A percentile compares a stretch with the other conserved stretches of the same genome.
These are phyloP conservation scores for Hypomyces rosellus DNA, from an alignment of 2,329 filamentous ascomycete species.

Conservation along the genomic window DNA sequence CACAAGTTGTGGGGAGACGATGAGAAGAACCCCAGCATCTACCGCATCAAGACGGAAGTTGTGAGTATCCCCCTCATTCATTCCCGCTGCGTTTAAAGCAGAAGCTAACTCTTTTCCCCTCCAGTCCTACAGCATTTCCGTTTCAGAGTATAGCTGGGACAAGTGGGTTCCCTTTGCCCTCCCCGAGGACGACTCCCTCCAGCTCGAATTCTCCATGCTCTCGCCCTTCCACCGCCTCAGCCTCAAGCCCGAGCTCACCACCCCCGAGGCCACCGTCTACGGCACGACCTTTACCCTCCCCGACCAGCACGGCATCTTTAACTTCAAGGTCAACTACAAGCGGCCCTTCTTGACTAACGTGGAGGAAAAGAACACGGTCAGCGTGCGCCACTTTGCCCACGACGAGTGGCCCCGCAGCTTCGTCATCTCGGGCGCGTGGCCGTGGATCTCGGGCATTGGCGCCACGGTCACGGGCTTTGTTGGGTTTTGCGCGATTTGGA, in stretches of 20 bases:
- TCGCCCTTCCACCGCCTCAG: slow-evolving; percentile 90
- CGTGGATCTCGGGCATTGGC: slow-evolving; percentile 85
- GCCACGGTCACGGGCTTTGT: slow-evolving; percentile 80
- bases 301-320: slow-evolving; percentile 98
- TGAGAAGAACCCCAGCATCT: slow-evolving; percentile 75
- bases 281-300: slow-evolving; percentile 72
- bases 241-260: slow-evolving; percentile 52
- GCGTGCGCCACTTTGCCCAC: slow-evolving; percentile 93
- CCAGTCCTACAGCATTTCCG: slow-evolving; percentile 77
- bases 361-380: slow-evolving; percentile 92
- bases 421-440: slow-evolving; percentile 85
- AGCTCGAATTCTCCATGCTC: slow-evolving; percentile 98
- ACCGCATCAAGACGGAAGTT: slow-evolving; percentile 94
- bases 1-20: slow-evolving; percentile 59
- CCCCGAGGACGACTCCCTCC: slow-evolving; percentile 64
- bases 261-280: slow-evolving; percentile 66
- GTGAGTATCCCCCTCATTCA: slow-evolving; percentile 52
- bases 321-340: slow-evolving; percentile 97
- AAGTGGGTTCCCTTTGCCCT: slow-evolving; percentile 69
- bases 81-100: neutral
- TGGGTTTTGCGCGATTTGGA: slow-evolving; percentile 79
- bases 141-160: slow-evolving; percentile 77
- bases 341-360: slow-evolving; percentile 82
- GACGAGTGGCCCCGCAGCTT: slow-evolving; percentile 93
- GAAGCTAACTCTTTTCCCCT: too few species aligned